phyloP scores from a whole-genome alignment of 805 yeast species.

The Wickerhamomyces queroliae region DNA sequence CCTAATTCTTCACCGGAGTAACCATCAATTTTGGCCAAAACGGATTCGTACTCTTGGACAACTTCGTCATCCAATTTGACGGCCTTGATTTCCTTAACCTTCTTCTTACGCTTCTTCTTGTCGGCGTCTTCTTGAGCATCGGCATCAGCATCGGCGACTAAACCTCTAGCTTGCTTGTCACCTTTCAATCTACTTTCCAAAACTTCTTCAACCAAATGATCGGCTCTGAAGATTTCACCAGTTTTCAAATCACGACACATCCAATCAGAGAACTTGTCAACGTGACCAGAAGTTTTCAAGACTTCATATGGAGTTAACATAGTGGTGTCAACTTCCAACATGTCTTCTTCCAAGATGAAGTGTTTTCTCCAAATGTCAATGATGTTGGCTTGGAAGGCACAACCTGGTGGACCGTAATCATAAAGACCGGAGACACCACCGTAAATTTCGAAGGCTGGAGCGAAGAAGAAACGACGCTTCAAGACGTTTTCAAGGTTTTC shows the following conservation, averaged over 20 bases:
- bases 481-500: constrained; percentile 85
- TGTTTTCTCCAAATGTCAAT: constrained; percentile 97
- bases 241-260: constrained; percentile 95
- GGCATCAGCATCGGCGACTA: constrained; percentile 42
- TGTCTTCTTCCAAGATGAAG: constrained; percentile 94
- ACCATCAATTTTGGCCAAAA: constrained; percentile 93
- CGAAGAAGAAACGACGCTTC: constrained; percentile 94
- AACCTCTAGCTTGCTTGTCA: constrained; percentile 94
- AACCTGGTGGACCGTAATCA: constrained; percentile 99
- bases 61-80: constrained; percentile 77
- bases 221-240: constrained; percentile 98
- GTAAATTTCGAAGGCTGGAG: constrained; percentile 95
- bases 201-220: constrained; percentile 96
- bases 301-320: constrained; percentile 98
- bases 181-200: constrained; percentile 95
- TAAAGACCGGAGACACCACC: constrained; percentile 98
- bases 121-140: constrained; percentile 68
- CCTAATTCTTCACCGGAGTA: constrained; percentile 91
- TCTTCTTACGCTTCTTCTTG: constrained; percentile 91
- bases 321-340: constrained; percentile 97
- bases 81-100: constrained; percentile 91
- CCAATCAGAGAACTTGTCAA: constrained; percentile 98
- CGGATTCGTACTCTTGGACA: constrained; percentile 74
- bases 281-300: constrained; percentile 97
- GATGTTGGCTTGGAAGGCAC: constrained; percentile 95